Base-by-base conservation (phyloP, 805 yeast genomes). In the Tetrapisispora taiwanensis region DNA sequence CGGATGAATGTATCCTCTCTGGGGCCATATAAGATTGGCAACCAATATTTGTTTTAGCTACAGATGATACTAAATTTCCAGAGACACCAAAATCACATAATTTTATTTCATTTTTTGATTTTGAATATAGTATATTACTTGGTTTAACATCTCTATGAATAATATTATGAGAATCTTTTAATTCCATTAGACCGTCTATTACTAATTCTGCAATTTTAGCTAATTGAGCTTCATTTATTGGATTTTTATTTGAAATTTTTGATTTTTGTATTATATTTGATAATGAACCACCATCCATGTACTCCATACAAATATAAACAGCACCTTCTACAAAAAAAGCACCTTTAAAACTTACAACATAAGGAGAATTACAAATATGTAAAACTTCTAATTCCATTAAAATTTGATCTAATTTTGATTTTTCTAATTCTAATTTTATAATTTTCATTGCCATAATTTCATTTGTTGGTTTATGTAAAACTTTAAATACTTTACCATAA, bases 21-120 rank as follows among this genome's bases (percentile, higher is more conserved):
- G 98, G 98, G 1, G 97, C 97, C 97, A 92, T 92, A 64, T 90
- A 90, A 1, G 95, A 84, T 66, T 92, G 98, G 65, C 98, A 90
- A 4, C 98, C 98, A 52, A 90, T 87, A 55, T 92, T 90, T 0
- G 98, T 90, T 55, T 86, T 79, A 13, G 97, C 97, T 55, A 90
- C 71, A 0, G 95, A 86, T 2, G 97, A 95, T 17, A 92, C 97
- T 49, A 90, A 69, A 58, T 90, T 90, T n/a, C 97, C 97, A 43
- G 88, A 77, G 19, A 90, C 98, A 42, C 98, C 98, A 64, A 90
- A 90, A 66, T 90, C 98, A 68, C 96, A 87, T 27, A 90, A 70
- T 62, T 90, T 90, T 30, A 90, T 84, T 48, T 81, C 79, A 15
- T 97, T 97, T 32, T 63, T 60, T 22, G 68, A 66, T 2, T 86